Evolutionary conservation across 2,329 filamentous ascomycete species (phyloP), one percentile per base, ranked within the genome.

Genomic region (Monosporascus sp.): DNA sequence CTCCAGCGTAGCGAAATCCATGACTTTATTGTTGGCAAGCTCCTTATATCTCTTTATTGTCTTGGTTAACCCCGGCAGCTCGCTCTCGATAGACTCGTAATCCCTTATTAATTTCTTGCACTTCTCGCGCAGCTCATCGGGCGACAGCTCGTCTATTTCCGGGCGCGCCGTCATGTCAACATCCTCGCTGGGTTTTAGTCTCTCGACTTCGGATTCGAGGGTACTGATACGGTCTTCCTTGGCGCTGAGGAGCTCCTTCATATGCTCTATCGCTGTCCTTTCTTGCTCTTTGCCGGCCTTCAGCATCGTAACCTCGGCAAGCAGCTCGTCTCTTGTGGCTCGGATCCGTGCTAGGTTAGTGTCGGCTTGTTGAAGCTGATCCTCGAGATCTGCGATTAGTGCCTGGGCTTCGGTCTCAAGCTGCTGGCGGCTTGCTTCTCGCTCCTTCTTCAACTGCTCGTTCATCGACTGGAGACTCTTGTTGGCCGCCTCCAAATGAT

Each of bases 11-110:
- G 79, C 76, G 50, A 89, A 84, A 57, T 96, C 91, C 63, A 87
- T 81, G 37, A 96, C 85, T 71, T 96, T 97, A 74, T 91, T 93
- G 50, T 87, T 86, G 7, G 91, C 91, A 54, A 96, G 72, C 22
- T 85, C 85, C 66, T 92, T 90, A 50, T 92, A 89, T 70, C 92
- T 93, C 70, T 89, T 96, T 77, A 91, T 97, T 0, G 93, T 93
- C 50, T 85, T 86, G 68, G 96, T 91, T 76, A 99, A 90, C 0
- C 91, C 89, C 3, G 90, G 87, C 52, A 99, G 72, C 71, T 99
- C 94, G 58, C 87, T 86, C 64, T 91, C 92, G 58, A 99, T 87
- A 50, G 94, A 84, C 44, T 86, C 79, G 66, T 92, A 93, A 66
- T 96, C 89, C 60, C 83, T 85, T 63, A 91, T 85, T 48, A 97